These are phyloP conservation scores for Limtongozyma cylindracea DNA, from an alignment of 805 yeast genomes.

Conservation along the genomic window DNA sequence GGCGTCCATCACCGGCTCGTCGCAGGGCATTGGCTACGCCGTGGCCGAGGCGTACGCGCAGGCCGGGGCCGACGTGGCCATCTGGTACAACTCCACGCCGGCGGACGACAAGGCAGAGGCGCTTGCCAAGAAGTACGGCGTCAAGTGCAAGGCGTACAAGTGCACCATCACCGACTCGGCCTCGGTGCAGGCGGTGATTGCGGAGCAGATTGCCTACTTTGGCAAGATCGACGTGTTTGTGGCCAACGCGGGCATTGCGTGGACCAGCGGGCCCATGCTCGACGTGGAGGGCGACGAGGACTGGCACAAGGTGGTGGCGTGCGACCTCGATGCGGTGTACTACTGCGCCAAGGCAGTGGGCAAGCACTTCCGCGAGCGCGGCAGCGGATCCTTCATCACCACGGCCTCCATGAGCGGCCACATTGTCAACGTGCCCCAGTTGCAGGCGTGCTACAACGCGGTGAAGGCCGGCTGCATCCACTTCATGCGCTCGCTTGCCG, in stretches of 20 bases:
- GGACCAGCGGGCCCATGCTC: conserved; percentile 21
- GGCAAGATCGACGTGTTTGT: conserved; percentile 66
- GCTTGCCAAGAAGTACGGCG: conserved; percentile 19
- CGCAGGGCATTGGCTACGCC: conserved; percentile 62
- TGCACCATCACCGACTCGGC: conserved; percentile 17
- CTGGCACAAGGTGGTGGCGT: conserved; percentile 12
- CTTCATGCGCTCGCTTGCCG: conserved; percentile 19
- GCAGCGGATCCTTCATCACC: conserved; percentile 48
- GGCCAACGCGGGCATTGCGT: conserved; percentile 70
- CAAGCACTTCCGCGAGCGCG: conserved; percentile 11
- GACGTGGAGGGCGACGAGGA: conserved; percentile 10
- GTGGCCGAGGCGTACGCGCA: conserved; percentile 62
- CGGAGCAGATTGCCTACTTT: conserved; percentile 34
- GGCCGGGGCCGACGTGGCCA: conserved; percentile 34
- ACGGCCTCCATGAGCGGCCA: conserved; percentile 85
- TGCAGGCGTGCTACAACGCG: conserved; percentile 69
- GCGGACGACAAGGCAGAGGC: conserved; percentile 34
- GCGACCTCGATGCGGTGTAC: conserved; percentile 15
- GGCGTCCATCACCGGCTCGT: conserved; percentile 69
- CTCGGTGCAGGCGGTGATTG: conserved; percentile 21
- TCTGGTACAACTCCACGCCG: conserved; percentile 31
- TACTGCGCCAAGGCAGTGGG: conserved; percentile 18
- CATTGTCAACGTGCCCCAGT: conserved; percentile 68
- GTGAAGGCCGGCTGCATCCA: conserved; percentile 48
- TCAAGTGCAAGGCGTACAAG: conserved; percentile 4